Conservation (phyloP, 192 early-diverging fungal genomes). For the Geosiphon pyriformis region DNA sequence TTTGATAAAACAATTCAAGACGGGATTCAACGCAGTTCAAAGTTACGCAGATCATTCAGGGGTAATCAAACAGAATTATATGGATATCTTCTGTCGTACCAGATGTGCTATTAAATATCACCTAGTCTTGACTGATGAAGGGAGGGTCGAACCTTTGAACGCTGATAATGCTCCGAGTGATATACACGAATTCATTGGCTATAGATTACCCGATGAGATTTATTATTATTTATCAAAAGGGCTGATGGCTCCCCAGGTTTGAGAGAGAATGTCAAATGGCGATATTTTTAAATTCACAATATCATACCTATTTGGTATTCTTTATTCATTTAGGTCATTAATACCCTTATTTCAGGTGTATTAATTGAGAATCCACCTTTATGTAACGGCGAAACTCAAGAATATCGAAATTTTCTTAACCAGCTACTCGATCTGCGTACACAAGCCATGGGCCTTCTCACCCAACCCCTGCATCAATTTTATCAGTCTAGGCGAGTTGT, state of each 20-base stretch:
- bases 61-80: constrained; percentile 57
- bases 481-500: constrained; percentile 64
- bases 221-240: constrained; percentile 69
- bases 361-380: constrained; percentile 66
- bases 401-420: constrained; percentile 63
- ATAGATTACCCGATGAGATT: constrained; percentile 62
- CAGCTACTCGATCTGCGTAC: constrained; percentile 55
- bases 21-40: constrained; percentile 70
- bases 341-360: constrained; percentile 58
- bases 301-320: no score
- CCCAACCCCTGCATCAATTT: constrained; percentile 56
- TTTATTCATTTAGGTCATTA: constrained; percentile 39
- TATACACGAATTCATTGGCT: constrained; percentile 77
- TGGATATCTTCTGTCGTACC: constrained; percentile 65
- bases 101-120: constrained; percentile 68
- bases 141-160: constrained; percentile 64
- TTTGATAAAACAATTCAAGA: constrained; percentile 57
- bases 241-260: constrained; percentile 51
- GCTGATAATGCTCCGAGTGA: constrained; percentile 60
- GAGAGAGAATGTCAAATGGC: neutral
- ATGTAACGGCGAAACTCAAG: constrained; percentile 74
- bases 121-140: constrained; percentile 64
- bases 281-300: neutral
- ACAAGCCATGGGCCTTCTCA: constrained; percentile 51
- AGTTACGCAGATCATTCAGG: constrained; percentile 50